Base-by-base conservation (phyloP, 805 yeast genomes). In the Candida oleophila region DNA sequence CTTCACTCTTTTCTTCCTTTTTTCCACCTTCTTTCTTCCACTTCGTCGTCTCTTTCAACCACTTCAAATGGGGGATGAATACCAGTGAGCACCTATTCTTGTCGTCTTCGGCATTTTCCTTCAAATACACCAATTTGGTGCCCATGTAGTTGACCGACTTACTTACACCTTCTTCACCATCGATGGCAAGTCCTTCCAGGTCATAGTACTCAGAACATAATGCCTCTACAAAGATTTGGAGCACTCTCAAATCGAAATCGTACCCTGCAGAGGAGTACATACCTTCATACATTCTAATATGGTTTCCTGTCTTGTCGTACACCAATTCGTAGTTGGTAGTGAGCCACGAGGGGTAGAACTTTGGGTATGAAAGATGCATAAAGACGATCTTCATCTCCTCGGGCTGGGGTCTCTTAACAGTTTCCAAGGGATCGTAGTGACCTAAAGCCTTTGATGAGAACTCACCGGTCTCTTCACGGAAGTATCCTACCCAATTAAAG, bases 361-460 rank as follows among this genome's bases (percentile, higher is more conserved):
- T 82, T 14, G 87, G 87, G 56, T 82, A 80, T 15, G 83, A 78
- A 50, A 81, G 62, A 60, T 81, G 87, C 78, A 81, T 74, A 57
- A 82, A 81, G 38, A 73, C 50, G 22, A 56, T 44, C 22, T 60
- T 60, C 21, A 53, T 42, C 16, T 58, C 55, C 1, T 43, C 43
- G 11, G 38, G 30, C 7, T 38, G 55, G 40, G 19, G 14, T 20
- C 14, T 34, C 21, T 39, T n/a, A 11, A 16, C 16, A 3, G 45
- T 11, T 16, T 44, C 49, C 4, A 58, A 49, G 2, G 77, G 77
- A 55, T 79, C 80, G 52, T 66, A 59, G 52, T 71, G 69, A 9
- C 64, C 64, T 52, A 56, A 49, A 9, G 50, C 60, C 41, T 59
- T 57, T 35, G 48, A 51, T 22, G 18, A 59, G 46, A 54, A 64